These are phyloP conservation scores for Dipodascopsis tothii DNA, from an alignment of 805 yeast species.

Conservation along the genomic window DNA sequence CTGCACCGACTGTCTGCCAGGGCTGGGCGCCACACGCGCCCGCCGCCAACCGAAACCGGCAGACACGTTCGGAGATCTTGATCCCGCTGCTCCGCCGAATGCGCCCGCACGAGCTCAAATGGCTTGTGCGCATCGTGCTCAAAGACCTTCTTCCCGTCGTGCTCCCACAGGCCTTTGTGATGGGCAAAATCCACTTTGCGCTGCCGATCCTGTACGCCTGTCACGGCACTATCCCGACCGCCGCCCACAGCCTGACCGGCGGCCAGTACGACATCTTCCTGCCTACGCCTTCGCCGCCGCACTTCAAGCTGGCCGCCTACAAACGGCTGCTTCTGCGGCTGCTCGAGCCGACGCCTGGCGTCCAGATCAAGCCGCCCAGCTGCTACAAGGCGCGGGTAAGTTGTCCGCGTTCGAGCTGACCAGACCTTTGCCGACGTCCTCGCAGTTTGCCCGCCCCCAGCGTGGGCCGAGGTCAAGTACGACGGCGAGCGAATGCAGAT, in stretches of 20 bases:
- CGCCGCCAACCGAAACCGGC: neutral
- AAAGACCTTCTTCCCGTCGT: slow-evolving; percentile 10
- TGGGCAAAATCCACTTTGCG: slow-evolving; percentile 8
- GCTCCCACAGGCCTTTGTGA: slow-evolving; percentile 1
- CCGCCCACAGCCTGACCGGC: neutral
- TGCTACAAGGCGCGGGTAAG: slow-evolving; percentile 9
- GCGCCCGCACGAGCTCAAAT: slow-evolving; percentile 9
- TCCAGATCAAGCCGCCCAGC: slow-evolving; percentile 10
- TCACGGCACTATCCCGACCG: slow-evolving; percentile 1
- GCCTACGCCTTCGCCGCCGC: neutral
- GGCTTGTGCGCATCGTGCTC: slow-evolving; percentile 11
- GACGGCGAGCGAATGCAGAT: slow-evolving; percentile 21
- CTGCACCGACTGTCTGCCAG: neutral
- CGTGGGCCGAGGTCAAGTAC: slow-evolving; percentile 13
- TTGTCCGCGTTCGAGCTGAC: neutral
- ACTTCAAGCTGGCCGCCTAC: neutral
- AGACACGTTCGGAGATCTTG: neutral
- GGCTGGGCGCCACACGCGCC: neutral
- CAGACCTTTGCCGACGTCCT: neutral
- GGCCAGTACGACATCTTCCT: slow-evolving; percentile 8
- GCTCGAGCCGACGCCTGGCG: slow-evolving; percentile 9
- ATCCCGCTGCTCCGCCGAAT: slow-evolving; percentile 4
- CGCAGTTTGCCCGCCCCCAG: neutral
- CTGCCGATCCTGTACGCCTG: slow-evolving; percentile 7
- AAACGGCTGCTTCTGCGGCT: neutral